Evolutionary conservation across 2,329 filamentous ascomycete genomes (phyloP).

Genomic region (Penicillium brevicompactum): DNA sequence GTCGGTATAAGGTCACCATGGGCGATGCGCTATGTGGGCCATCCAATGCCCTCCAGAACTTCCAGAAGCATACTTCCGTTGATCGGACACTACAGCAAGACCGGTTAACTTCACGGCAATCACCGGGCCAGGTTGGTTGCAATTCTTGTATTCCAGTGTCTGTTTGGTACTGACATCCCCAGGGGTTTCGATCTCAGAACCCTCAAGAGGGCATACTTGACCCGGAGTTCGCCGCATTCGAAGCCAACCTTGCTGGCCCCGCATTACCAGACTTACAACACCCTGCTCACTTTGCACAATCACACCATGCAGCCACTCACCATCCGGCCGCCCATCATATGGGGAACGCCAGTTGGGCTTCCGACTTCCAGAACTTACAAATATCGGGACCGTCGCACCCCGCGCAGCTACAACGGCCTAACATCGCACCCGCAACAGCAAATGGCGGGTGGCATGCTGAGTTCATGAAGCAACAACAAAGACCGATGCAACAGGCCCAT

Average conservation of each 20-base stretch:
- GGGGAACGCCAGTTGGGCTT: constrained; percentile 42
- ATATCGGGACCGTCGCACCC: constrained; percentile 44
- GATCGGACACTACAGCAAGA: constrained; percentile 75
- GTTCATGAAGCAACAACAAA: constrained; percentile 51
- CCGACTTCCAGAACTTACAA: constrained; percentile 50
- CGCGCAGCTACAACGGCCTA: constrained; percentile 51
- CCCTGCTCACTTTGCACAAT: constrained; percentile 31
- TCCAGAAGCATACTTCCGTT: constrained; percentile 68
- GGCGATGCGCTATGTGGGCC: constrained; percentile 71
- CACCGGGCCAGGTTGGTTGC: constrained; percentile 52
- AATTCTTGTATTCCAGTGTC: background rate
- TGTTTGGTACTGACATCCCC: constrained; percentile 15
- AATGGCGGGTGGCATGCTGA: constrained; percentile 62
- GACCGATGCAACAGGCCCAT: constrained; percentile 25
- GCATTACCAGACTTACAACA: constrained; percentile 43
- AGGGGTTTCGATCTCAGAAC: constrained; percentile 66
- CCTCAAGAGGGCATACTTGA: constrained; percentile 60
- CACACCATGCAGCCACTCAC: constrained; percentile 26
- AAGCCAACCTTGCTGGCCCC: constrained; percentile 42
- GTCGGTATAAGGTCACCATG: constrained; percentile 49
- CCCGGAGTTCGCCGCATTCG: constrained; percentile 70
- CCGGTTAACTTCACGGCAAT: constrained; percentile 58
- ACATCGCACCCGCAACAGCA: constrained; percentile 36
- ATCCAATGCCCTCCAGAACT: constrained; percentile 72
- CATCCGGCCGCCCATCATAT: constrained; percentile 9